Evolutionary conservation across 768 basidiomycete genomes (phyloP).

Genomic region (Naganishia friedmannii): DNA sequence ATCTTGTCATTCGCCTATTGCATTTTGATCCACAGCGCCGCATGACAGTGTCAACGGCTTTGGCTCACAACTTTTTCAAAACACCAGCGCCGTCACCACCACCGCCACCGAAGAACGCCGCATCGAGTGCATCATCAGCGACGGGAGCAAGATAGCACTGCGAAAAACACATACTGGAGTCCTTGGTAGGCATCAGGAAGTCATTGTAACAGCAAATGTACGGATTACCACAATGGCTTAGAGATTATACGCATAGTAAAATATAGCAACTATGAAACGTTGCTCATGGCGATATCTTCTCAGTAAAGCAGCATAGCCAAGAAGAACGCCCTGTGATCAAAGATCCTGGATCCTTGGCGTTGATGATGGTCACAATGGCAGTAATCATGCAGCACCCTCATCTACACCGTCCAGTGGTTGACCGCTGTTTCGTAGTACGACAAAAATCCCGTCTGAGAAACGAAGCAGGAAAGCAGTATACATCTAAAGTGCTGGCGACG

Average conservation of each 20-base stretch:
- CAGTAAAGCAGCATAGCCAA: no score
- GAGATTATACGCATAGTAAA: neutral
- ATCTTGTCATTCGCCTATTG: slow-evolving; percentile 80
- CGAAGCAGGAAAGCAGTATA: no score
- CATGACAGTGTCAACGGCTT: slow-evolving; percentile 80
- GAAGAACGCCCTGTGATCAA: no score
- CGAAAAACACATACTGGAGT: neutral
- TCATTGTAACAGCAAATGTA: neutral
- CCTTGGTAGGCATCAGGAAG: neutral
- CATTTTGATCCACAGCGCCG: slow-evolving; percentile 85
- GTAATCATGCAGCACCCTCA: no score
- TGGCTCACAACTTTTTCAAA: slow-evolving; percentile 79
- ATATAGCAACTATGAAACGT: neutral
- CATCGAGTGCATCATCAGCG: neutral
- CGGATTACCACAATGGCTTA: neutral
- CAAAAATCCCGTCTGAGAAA: no score
- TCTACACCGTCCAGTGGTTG: no score
- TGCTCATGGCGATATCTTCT: neutral
- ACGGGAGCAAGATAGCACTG: neutral
- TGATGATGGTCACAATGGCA: no score
- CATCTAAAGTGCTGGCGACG: no score
- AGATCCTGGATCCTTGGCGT: no score
- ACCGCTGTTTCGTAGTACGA: no score
- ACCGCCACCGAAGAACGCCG: slow-evolving; percentile 7
- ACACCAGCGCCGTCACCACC: slow-evolving; percentile 31